These are phyloP conservation scores for Solanum hybrid DNA, from an alignment of 305 asterid genomes.

Conservation along the genomic window DNA sequence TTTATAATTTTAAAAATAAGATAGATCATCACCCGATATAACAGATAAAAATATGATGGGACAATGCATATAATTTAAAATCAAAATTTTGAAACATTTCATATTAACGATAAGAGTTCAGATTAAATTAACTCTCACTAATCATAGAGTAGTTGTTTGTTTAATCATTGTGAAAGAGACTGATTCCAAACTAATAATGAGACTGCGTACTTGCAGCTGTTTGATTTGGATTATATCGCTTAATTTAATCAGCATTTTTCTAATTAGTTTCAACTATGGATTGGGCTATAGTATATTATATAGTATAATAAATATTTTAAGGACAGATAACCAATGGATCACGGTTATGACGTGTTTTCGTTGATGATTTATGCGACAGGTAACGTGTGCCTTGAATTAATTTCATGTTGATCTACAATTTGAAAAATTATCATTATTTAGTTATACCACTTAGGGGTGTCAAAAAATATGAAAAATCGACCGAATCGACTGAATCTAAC, in stretches of 20 bases:
- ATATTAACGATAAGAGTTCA: neutral
- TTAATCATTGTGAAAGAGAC: neutral
- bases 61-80: neutral
- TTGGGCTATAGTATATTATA: neutral
- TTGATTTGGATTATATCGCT: neutral
- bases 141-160: neutral
- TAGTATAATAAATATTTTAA: neutral
- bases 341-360: neutral
- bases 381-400: neutral
- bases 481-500: no score
- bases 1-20: neutral
- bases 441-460: neutral
- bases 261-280: neutral
- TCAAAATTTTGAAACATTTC: neutral
- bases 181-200: neutral
- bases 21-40: no score
- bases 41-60: neutral
- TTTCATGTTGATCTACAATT: neutral
- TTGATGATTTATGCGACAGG: neutral
- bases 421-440: neutral
- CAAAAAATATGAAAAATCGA: no score
- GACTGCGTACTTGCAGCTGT: neutral
- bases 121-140: neutral
- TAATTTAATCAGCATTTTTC: neutral
- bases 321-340: neutral